Conservation (phyloP, 2,329 filamentous ascomycete genomes). For the Cladosporium sp. region DNA sequence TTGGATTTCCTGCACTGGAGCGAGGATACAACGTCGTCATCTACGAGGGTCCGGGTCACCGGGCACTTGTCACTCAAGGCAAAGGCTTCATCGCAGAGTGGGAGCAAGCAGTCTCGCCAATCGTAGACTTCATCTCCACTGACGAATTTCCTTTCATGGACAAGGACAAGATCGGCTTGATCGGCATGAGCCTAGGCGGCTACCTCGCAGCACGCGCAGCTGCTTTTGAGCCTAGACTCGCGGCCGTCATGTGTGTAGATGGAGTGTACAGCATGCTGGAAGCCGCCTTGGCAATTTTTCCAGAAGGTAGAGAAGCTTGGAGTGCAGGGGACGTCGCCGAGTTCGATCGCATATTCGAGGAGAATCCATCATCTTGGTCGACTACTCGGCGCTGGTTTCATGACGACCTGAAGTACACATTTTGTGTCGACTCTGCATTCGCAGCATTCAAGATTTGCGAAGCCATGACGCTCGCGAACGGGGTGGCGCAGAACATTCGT, state of each 20-base stretch:
- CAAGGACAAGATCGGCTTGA: slow-evolving; percentile 22
- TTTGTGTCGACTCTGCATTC: slow-evolving; percentile 8
- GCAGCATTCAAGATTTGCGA: slow-evolving; percentile 14
- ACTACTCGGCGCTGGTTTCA: slow-evolving; percentile 13
- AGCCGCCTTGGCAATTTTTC: background rate
- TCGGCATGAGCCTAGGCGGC: slow-evolving; percentile 31
- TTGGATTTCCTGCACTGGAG: slow-evolving; percentile 25
- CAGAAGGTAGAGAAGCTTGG: slow-evolving; percentile 2
- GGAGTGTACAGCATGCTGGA: slow-evolving; percentile 16
- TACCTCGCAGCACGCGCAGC: slow-evolving; percentile 31
- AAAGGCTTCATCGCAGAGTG: slow-evolving; percentile 30
- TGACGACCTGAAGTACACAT: slow-evolving; percentile 18
- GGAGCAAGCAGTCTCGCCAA: slow-evolving; percentile 28
- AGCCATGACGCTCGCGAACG: slow-evolving; percentile 12
- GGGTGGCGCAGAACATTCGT: slow-evolving; percentile 18
- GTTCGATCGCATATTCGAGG: slow-evolving; percentile 11
- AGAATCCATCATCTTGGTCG: background rate
- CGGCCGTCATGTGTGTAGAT: slow-evolving; percentile 22
- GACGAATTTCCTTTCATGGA: slow-evolving; percentile 21
- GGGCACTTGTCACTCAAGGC: slow-evolving; percentile 22
- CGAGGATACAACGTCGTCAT: slow-evolving; percentile 31
- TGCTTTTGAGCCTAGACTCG: slow-evolving; percentile 28
- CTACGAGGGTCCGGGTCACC: slow-evolving; percentile 34
- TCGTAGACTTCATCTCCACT: slow-evolving; percentile 28
- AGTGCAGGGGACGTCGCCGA: background rate